Percentiles rank a stretch among this genome's conserved stretches.
These are phyloP conservation scores for Pseudotulostoma volvatum DNA, from an alignment of 495 filamentous ascomycete species.

Conservation along the genomic window DNA sequence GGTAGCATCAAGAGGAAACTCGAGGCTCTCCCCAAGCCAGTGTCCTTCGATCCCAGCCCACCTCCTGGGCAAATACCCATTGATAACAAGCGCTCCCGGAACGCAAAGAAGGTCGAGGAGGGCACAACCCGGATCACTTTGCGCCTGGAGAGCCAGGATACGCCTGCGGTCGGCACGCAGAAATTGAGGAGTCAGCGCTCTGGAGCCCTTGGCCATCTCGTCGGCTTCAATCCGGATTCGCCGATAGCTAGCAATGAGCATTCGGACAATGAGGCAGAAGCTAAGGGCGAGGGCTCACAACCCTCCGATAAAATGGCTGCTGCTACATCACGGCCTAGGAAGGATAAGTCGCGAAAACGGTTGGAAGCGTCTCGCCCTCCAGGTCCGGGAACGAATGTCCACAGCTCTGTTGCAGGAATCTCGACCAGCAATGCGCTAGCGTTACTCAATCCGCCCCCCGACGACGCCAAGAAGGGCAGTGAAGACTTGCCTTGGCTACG, in stretches of 20 bases:
- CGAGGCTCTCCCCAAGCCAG: slow-evolving; percentile 53
- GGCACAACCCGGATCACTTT: slow-evolving; percentile 43
- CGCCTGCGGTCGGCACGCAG: slow-evolving; percentile 11
- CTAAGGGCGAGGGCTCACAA: slow-evolving; percentile 4
- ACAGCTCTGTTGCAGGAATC: slow-evolving; percentile 41
- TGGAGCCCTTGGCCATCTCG: slow-evolving; percentile 19
- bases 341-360: slow-evolving; percentile 26
- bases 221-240: slow-evolving; percentile 25
- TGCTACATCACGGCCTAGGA: slow-evolving; percentile 9
- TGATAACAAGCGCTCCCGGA: slow-evolving; percentile 36
- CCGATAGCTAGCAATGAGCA: slow-evolving; percentile 32
- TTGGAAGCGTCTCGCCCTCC: slow-evolving; percentile 30
- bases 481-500: slow-evolving; percentile 76
- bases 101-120: slow-evolving; percentile 23
- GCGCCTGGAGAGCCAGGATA: slow-evolving; percentile 38
- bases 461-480: slow-evolving; percentile 57
- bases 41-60: slow-evolving; percentile 51
- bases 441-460: slow-evolving; percentile 58
- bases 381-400: slow-evolving; percentile 33
- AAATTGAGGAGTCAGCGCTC: slow-evolving; percentile 26
- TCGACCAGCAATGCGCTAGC: slow-evolving; percentile 74
- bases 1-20: slow-evolving; percentile 70
- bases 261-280: slow-evolving; percentile 23
- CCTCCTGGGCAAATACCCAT: slow-evolving; percentile 28
- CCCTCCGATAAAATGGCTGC: slow-evolving; percentile 1